phyloP scores from a whole-genome alignment of 345 rosid species.

The Sonneratia alba region DNA sequence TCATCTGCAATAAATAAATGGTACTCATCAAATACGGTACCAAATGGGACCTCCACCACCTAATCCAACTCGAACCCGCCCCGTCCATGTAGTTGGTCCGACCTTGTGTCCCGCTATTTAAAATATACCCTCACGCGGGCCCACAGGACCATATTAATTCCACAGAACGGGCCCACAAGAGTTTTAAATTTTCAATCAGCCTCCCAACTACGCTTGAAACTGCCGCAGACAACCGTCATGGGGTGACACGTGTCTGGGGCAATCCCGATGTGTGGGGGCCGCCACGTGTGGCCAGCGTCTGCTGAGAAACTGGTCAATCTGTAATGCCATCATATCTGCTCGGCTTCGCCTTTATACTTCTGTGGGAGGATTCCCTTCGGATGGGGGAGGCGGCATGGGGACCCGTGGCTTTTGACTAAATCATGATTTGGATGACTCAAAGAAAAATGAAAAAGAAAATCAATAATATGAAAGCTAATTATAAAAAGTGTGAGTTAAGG shows the following conservation, averaged over 20 bases:
- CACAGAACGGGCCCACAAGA: background rate
- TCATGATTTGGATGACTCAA: too few species aligned
- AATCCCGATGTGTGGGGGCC: background rate
- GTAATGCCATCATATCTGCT: background rate
- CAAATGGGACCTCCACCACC: background rate
- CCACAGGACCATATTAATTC: background rate
- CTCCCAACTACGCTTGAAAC: conserved; percentile 5
- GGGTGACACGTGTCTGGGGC: too few species aligned
- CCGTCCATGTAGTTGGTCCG: conserved; percentile 28
- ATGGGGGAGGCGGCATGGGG: too few species aligned
- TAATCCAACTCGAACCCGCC: background rate
- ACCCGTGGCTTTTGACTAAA: too few species aligned
- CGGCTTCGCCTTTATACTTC: too few species aligned
- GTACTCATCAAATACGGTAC: too few species aligned
- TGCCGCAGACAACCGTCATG: background rate
- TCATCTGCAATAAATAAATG: too few species aligned
- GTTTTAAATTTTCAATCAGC: background rate
- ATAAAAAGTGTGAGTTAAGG: too few species aligned
- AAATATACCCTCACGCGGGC: background rate
- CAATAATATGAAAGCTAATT: too few species aligned
- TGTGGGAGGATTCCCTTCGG: too few species aligned
- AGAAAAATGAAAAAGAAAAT: too few species aligned
- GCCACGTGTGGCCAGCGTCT: background rate
- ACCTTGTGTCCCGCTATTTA: too few species aligned
- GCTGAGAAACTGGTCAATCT: background rate